These are phyloP conservation scores for Coccinonectria pachysandricola DNA, from an alignment of 2,329 filamentous ascomycete species.

Conservation along the genomic window DNA sequence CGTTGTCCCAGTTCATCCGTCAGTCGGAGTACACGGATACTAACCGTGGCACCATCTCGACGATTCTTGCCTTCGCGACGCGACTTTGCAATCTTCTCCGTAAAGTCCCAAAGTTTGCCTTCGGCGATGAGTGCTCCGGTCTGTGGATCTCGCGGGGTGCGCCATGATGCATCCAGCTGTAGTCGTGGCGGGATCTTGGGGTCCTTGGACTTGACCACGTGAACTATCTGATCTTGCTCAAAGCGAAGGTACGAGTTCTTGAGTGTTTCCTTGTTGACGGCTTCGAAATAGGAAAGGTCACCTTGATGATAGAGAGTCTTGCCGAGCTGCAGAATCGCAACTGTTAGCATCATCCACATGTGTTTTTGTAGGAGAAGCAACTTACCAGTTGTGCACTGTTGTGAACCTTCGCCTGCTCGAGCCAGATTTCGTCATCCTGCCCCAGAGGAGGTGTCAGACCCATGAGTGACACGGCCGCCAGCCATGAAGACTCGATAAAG, in stretches of 20 bases:
- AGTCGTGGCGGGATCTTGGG: slow-evolving; percentile 51
- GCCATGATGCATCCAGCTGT: slow-evolving; percentile 65
- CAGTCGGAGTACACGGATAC: slow-evolving; percentile 66
- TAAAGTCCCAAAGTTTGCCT: slow-evolving; percentile 84
- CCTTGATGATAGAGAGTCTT: slow-evolving; percentile 98
- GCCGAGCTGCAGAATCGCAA: slow-evolving; percentile 49
- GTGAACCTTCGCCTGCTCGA: slow-evolving; percentile 68
- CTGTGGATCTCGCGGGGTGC: slow-evolving; percentile 51
- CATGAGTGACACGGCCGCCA: slow-evolving; percentile 79
- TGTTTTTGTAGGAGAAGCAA: not conserved
- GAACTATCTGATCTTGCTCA: slow-evolving; percentile 80
- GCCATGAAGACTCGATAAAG: slow-evolving; percentile 90
- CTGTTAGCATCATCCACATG: slow-evolving; percentile 4
- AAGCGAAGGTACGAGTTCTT: slow-evolving; percentile 87
- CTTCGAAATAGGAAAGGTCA: slow-evolving; percentile 93
- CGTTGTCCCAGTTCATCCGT: slow-evolving; percentile 62
- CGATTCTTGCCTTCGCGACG: slow-evolving; percentile 91
- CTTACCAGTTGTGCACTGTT: slow-evolving; percentile 69
- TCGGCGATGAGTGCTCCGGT: slow-evolving; percentile 55
- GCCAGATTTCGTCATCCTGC: slow-evolving; percentile 58
- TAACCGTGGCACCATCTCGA: slow-evolving; percentile 84
- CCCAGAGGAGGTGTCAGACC: slow-evolving; percentile 65
- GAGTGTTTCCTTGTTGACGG: slow-evolving; percentile 94
- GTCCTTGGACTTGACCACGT: slow-evolving; percentile 60
- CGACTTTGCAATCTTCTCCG: slow-evolving; percentile 72